These are phyloP conservation scores for Basidiobolus meristosporus DNA, from an alignment of 371 early-diverging fungal genomes.

Conservation along the genomic window DNA sequence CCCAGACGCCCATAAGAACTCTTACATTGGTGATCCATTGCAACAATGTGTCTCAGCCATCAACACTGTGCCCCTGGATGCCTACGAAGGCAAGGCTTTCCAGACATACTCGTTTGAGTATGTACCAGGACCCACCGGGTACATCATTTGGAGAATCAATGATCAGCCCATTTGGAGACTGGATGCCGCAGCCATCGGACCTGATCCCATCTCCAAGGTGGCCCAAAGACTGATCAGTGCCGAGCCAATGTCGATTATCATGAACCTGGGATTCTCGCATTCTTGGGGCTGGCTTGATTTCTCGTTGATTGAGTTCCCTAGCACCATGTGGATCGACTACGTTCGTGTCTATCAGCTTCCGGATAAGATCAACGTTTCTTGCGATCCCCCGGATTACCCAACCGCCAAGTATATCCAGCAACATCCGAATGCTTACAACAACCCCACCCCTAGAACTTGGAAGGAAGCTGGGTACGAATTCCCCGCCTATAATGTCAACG, in stretches of 20 bases:
- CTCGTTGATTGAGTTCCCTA: conserved; percentile 12
- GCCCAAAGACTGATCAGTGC: conserved; percentile 2
- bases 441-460: no score
- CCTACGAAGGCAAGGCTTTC: no score
- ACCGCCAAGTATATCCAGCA: no score
- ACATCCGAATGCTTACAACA: no score
- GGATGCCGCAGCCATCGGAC: conserved; percentile 1
- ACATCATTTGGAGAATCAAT: conserved; percentile 2
- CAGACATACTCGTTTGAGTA: no score
- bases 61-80: neutral
- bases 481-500: no score
- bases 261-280: conserved; percentile 21
- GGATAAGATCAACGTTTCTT: no score
- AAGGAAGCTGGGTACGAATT: no score
- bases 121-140: no score
- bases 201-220: conserved; percentile 1
- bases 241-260: no score
- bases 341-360: conserved; percentile 24
- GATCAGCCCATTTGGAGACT: conserved; percentile 3
- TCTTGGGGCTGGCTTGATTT: conserved; percentile 14
- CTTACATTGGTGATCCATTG: conserved; percentile 1
- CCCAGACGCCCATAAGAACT: neutral
- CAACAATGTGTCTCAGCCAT: conserved; percentile 4
- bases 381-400: no score
- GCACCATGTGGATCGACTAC: conserved; percentile 20